phyloP scores from a whole-genome alignment of 768 basidiomycete species.

The Leccinum rimulosum region DNA sequence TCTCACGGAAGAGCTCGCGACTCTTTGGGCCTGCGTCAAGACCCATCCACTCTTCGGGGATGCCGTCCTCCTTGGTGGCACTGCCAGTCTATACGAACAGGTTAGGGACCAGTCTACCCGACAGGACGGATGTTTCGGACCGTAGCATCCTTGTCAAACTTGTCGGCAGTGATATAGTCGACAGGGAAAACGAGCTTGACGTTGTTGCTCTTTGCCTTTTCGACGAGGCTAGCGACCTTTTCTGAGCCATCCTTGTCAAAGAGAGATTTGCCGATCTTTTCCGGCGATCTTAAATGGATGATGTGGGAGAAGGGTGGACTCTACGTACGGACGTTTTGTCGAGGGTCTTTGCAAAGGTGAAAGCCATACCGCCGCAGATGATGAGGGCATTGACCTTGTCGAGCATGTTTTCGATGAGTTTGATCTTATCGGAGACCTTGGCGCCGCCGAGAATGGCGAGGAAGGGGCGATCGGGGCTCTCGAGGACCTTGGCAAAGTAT shows the following conservation, averaged over 20 bases:
- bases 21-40: slow-evolving; percentile 90
- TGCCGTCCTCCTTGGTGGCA: slow-evolving; percentile 83
- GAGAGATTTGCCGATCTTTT: slow-evolving; percentile 86
- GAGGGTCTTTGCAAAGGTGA: slow-evolving; percentile 97
- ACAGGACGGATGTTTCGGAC: slow-evolving; percentile 38
- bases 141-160: slow-evolving; percentile 89
- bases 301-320: neutral
- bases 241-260: slow-evolving; percentile 87
- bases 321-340: slow-evolving; percentile 65
- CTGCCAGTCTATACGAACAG: slow-evolving; percentile 49
- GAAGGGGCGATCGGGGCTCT: slow-evolving; percentile 93
- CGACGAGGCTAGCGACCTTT: slow-evolving; percentile 79
- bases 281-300: slow-evolving; percentile 8
- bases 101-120: slow-evolving; percentile 3
- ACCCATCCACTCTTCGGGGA: slow-evolving; percentile 93
- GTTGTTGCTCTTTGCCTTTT: slow-evolving; percentile 88
- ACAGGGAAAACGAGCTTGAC: slow-evolving; percentile 95
- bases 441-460: slow-evolving; percentile 97
- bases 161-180: slow-evolving; percentile 92
- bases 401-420: slow-evolving; percentile 97
- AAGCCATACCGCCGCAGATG: slow-evolving; percentile 98
- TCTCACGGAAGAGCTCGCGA: slow-evolving; percentile 69
- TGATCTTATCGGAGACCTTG: slow-evolving; percentile 99
- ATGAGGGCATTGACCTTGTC: slow-evolving; percentile 98
- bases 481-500: slow-evolving; percentile 96